phyloP scores from a whole-genome alignment of 148 eudicot species.

The Suaeda aralocaspica region DNA sequence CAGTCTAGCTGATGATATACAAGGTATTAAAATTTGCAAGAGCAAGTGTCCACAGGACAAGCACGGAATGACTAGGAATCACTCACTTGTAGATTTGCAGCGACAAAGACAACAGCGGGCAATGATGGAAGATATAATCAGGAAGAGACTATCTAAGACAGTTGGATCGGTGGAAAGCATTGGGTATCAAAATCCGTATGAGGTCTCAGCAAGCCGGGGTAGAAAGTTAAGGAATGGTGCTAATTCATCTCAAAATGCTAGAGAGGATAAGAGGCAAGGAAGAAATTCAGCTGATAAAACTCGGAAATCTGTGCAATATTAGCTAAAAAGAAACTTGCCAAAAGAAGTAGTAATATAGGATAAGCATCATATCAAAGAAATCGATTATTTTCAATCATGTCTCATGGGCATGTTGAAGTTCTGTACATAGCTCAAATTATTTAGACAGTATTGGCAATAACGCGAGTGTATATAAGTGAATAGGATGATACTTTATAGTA shows the following conservation, averaged over 20 bases:
- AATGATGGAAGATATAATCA: slow-evolving; percentile 3
- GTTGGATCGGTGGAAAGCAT: slow-evolving; percentile 8
- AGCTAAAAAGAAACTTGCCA: not conserved
- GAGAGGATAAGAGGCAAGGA: slow-evolving; percentile 10
- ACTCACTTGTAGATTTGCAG: slow-evolving; percentile 11
- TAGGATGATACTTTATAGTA: too few relatives aligned
- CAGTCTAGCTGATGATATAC: not conserved
- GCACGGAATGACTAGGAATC: not conserved
- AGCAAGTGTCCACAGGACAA: slow-evolving; percentile 4
- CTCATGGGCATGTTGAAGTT: not conserved
- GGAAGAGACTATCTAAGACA: slow-evolving; percentile 10
- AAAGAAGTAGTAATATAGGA: not conserved
- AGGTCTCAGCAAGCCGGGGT: not conserved
- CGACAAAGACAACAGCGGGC: slow-evolving; percentile 6
- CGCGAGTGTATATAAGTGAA: too few relatives aligned
- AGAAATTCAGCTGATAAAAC: not conserved
- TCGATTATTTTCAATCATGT: not conserved
- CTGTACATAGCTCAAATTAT: not conserved
- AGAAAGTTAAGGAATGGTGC: not conserved
- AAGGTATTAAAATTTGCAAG: not conserved
- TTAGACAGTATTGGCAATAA: too few relatives aligned
- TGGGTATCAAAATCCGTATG: slow-evolving; percentile 4
- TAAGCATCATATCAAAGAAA: not conserved
- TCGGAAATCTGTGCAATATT: not conserved
- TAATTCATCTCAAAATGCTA: not conserved